A percentile compares a stretch with the other conserved stretches of the same genome.
These are phyloP conservation scores for Gymnopilus dilepis DNA, from an alignment of 768 basidiomycete species.

Conservation along the genomic window DNA sequence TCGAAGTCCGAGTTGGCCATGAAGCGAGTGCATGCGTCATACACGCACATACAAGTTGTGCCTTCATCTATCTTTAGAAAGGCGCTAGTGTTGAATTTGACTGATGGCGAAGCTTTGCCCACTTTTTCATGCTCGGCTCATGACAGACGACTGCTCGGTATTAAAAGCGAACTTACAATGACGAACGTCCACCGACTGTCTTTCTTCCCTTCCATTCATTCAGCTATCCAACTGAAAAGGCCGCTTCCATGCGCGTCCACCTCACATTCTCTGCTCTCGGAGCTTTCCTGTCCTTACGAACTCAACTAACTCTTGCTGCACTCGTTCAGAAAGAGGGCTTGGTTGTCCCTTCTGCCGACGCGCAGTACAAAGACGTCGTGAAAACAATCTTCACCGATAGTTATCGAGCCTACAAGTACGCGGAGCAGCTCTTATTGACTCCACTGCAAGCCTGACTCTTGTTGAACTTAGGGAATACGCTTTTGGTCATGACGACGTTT, in stretches of 20 bases:
- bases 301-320: constrained; percentile 34
- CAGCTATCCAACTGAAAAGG: not conserved
- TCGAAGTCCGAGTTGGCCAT: not conserved
- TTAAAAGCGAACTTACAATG: not conserved
- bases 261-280: constrained; percentile 32
- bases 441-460: not conserved
- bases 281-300: constrained; percentile 28
- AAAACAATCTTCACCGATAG: constrained; percentile 54
- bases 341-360: constrained; percentile 45
- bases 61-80: constrained; percentile 2
- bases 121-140: constrained; percentile 7
- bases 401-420: constrained; percentile 64
- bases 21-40: not conserved
- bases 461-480: constrained; percentile 50
- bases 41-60: too few species aligned
- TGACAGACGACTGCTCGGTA: not conserved
- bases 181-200: not conserved
- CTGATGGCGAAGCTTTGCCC: not conserved
- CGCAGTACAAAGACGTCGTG: constrained; percentile 44
- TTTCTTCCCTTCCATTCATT: constrained; percentile 4
- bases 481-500: constrained; percentile 64
- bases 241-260: constrained; percentile 21
- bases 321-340: constrained; percentile 52
- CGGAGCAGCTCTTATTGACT: not conserved
- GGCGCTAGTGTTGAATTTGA: constrained; percentile 9